These are phyloP conservation scores for Dictyostelium brefeldianum DNA, from an alignment of 78 protist genomes.

Conservation along the genomic window DNA sequence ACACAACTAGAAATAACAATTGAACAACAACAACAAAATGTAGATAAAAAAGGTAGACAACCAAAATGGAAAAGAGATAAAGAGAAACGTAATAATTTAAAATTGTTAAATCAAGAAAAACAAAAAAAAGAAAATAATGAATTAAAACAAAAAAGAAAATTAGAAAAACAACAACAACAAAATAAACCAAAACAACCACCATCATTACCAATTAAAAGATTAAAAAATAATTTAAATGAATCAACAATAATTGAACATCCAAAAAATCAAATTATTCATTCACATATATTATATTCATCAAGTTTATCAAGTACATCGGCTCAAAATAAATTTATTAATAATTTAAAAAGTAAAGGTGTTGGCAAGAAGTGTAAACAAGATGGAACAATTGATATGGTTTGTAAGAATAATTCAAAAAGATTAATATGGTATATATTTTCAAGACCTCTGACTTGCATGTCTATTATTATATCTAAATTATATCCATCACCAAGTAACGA, in stretches of 20 bases:
- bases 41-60: neutral
- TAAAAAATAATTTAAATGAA: neutral
- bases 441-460: neutral
- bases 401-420: neutral
- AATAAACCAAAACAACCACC: neutral
- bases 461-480: neutral
- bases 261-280: neutral
- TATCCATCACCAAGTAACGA: neutral
- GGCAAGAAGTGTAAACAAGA: neutral
- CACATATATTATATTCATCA: neutral
- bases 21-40: neutral
- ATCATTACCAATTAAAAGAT: neutral
- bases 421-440: constrained; percentile 22
- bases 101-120: neutral
- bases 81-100: neutral
- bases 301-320: neutral
- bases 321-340: neutral
- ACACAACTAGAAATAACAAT: neutral
- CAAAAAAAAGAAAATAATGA: neutral
- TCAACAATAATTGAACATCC: neutral
- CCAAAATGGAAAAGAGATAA: constrained; percentile 6
- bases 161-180: neutral
- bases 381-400: neutral
- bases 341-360: neutral
- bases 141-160: neutral